Evolutionary conservation across 768 basidiomycete genomes (phyloP).

Genomic region (Stropharia rugosoannulata): DNA sequence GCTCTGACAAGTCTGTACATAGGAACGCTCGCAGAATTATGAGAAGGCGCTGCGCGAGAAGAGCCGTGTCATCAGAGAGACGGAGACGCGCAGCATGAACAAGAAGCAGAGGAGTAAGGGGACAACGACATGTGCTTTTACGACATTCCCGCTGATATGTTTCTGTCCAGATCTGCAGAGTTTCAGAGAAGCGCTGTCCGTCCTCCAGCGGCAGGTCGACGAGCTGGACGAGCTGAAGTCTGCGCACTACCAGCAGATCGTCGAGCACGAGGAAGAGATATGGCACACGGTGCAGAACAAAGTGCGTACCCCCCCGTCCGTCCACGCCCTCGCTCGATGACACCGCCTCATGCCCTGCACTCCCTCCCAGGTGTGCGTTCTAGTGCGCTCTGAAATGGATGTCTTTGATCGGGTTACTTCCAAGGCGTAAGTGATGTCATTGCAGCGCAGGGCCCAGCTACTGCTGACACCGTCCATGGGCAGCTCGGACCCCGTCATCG

Average conservation of each 20-base stretch:
- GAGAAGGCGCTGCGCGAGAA: constrained; percentile 82
- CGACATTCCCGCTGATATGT: not conserved
- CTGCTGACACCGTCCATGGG: not conserved
- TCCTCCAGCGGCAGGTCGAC: constrained; percentile 87
- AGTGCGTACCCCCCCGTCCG: constrained; percentile 35
- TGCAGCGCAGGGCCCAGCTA: constrained; percentile 5
- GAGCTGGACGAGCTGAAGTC: constrained; percentile 86
- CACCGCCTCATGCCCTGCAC: not conserved
- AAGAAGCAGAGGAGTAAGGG: constrained; percentile 79
- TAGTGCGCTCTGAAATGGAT: constrained; percentile 89
- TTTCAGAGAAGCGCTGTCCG: constrained; percentile 79
- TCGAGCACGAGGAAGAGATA: constrained; percentile 93
- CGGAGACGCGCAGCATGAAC: constrained; percentile 83
- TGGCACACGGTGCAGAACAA: constrained; percentile 91
- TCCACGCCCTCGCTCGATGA: not conserved
- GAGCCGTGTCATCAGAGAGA: constrained; percentile 81
- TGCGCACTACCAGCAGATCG: constrained; percentile 83
- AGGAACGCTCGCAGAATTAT: constrained; percentile 86
- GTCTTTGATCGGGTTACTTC: constrained; percentile 85
- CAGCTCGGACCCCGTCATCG: constrained; percentile 86
- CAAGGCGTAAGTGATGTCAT: constrained; percentile 68
- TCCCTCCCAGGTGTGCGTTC: constrained; percentile 61
- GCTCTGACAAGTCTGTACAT: constrained; percentile 5
- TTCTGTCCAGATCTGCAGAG: constrained; percentile 72
- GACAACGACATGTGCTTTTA: not conserved